Evolutionary conservation across 1,139 yeast species (phyloP).

Genomic region (Hyphopichia fennica): DNA sequence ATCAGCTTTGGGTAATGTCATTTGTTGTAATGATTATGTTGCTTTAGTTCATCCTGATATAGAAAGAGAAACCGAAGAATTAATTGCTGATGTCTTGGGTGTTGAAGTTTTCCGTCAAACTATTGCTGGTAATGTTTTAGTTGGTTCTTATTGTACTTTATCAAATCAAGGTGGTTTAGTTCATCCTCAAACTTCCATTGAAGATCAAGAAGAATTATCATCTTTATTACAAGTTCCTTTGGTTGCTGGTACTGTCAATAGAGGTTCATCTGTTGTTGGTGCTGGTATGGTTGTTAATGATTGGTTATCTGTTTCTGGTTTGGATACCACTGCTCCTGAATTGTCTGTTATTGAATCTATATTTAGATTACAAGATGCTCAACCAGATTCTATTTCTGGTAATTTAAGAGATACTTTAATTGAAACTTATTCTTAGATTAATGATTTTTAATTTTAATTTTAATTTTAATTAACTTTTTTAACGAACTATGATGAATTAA

Average conservation of each 20-base stretch:
- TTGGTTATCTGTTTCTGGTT: conserved; percentile 96
- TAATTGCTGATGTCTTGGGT: conserved; percentile 97
- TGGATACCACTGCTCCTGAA: conserved; percentile 98
- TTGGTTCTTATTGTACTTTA: conserved; percentile 92
- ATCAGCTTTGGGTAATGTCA: conserved; percentile 95
- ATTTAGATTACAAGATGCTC: conserved; percentile 87
- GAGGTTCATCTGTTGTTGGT: conserved; percentile 97
- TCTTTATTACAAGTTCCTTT: conserved; percentile 94
- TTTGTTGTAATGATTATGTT: conserved; percentile 98
- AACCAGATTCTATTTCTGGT: conserved; percentile 80
- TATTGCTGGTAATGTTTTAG: conserved; percentile 95
- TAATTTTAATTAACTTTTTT: background rate
- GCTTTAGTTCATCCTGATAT: conserved; percentile 99
- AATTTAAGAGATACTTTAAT: conserved; percentile 87
- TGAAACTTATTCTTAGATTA: conserved; percentile 66
- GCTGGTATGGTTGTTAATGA: conserved; percentile 99
- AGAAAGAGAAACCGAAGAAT: conserved; percentile 98
- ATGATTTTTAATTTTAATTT: background rate
- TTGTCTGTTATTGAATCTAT: conserved; percentile 94
- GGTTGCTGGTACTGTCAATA: conserved; percentile 97
- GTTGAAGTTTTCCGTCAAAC: conserved; percentile 99
- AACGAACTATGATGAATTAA: background rate
- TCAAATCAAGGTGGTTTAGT: conserved; percentile 98
- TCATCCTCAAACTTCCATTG: conserved; percentile 95
- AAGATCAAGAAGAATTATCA: conserved; percentile 97